These are phyloP conservation scores for Aspergillus bertholletiae DNA, from an alignment of 495 filamentous ascomycete species.

Conservation along the genomic window DNA sequence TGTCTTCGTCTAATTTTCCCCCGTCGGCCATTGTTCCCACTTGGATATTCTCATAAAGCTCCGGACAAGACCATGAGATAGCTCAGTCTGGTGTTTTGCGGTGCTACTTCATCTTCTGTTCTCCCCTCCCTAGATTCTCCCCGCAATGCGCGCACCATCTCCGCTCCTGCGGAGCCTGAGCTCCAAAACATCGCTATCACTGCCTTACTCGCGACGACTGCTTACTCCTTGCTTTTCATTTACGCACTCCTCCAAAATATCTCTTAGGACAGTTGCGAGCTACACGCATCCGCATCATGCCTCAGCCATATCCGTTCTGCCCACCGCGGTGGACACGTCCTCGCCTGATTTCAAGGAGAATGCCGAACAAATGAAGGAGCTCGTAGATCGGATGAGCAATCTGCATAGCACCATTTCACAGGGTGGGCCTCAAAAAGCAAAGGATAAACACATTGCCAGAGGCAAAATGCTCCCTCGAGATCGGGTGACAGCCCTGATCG, in stretches of 20 bases:
- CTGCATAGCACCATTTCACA: constrained; percentile 68
- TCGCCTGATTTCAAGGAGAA: constrained; percentile 82
- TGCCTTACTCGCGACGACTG: constrained; percentile 9
- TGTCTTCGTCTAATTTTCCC: not conserved
- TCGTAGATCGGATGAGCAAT: constrained; percentile 59
- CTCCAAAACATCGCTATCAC: constrained; percentile 13
- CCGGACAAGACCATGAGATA: constrained; percentile 1
- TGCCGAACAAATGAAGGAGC: constrained; percentile 68
- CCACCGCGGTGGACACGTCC: constrained; percentile 69
- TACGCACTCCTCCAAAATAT: not conserved
- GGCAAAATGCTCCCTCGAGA: constrained; percentile 96
- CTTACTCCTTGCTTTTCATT: not conserved
- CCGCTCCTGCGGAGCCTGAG: constrained; percentile 35
- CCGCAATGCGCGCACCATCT: constrained; percentile 38
- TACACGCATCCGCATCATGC: constrained; percentile 68
- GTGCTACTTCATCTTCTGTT: not conserved
- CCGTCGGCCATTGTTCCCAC: not conserved
- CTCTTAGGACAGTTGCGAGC: constrained; percentile 10
- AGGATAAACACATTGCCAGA: constrained; percentile 81
- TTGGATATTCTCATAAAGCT: not conserved
- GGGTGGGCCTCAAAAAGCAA: constrained; percentile 79
- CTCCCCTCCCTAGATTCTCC: constrained; percentile 9
- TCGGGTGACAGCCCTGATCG: constrained; percentile 80
- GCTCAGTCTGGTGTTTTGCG: not conserved
- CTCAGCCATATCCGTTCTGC: constrained; percentile 71